Conservation (phyloP, 176 grass and related monocot species). For the Areca catechu region DNA sequence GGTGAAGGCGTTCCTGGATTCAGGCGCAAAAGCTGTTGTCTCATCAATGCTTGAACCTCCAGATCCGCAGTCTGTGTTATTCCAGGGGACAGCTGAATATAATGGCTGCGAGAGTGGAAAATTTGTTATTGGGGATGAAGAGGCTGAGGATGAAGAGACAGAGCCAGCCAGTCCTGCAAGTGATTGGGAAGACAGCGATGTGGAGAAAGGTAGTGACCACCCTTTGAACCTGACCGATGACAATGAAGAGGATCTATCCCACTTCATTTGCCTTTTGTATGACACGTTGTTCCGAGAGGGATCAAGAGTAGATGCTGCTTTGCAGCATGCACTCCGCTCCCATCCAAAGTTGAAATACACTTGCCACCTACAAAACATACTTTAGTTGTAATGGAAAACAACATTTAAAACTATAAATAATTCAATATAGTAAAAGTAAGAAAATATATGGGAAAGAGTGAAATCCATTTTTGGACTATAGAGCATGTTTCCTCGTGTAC, state of each 20-base stretch:
- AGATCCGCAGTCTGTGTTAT: conserved; percentile 43
- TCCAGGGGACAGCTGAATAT: conserved; percentile 44
- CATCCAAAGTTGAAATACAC: conserved; percentile 74
- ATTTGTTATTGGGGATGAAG: conserved; percentile 85
- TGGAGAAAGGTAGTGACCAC: conserved; percentile 23
- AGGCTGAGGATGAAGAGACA: conserved; percentile 47
- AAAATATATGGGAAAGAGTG: background rate
- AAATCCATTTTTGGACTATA: background rate
- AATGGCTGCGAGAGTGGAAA: conserved; percentile 51
- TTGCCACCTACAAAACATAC: conserved; percentile 61
- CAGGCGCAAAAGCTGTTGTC: conserved; percentile 85
- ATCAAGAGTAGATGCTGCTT: conserved; percentile 49
- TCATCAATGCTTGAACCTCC: conserved; percentile 66
- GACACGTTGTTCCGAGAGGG: conserved; percentile 80
- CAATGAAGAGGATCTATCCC: conserved; percentile 70
- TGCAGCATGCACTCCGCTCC: conserved; percentile 50
- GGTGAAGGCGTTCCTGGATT: conserved; percentile 78
- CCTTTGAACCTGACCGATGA: conserved; percentile 29
- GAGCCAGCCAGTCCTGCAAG: conserved; percentile 67
- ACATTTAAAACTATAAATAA: background rate
- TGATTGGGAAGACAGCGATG: conserved; percentile 93
- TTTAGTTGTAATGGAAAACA: conserved; percentile 38
- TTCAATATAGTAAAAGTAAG: background rate
- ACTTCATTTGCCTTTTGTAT: conserved; percentile 68
- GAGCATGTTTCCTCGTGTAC: background rate